Percentiles rank a stretch among this genome's conserved stretches.
Conservation (phyloP, 2,329 filamentous ascomycete genomes). For the Lecanicillium sp. region DNA sequence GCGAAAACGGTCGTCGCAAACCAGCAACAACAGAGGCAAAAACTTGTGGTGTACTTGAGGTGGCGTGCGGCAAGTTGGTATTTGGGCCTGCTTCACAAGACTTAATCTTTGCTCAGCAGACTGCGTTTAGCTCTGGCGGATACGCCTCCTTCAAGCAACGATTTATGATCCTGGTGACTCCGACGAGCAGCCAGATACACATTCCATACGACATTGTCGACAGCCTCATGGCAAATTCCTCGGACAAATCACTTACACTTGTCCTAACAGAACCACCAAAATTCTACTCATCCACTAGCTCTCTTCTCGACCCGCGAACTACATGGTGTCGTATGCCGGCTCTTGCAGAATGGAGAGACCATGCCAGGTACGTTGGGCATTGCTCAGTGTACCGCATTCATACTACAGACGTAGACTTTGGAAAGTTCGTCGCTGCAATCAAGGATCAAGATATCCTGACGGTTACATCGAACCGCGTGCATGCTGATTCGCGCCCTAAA, state of each 20-base stretch:
- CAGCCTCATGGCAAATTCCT: slow-evolving; percentile 31
- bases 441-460: slow-evolving; percentile 14
- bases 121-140: slow-evolving; percentile 23
- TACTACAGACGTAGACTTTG: slow-evolving; percentile 18
- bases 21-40: too few species aligned
- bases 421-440: slow-evolving; percentile 13
- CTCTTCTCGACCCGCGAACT: slow-evolving; percentile 2
- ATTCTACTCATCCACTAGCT: slow-evolving; percentile 29
- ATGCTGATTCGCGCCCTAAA: slow-evolving; percentile 6
- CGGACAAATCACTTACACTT: slow-evolving; percentile 33
- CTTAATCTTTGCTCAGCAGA: slow-evolving; percentile 37
- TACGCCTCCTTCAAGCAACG: slow-evolving; percentile 34
- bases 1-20: not conserved
- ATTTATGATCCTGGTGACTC: slow-evolving; percentile 30
- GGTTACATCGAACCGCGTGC: slow-evolving; percentile 16
- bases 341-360: slow-evolving; percentile 18
- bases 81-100: slow-evolving; percentile 14
- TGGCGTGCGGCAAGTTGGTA: slow-evolving; percentile 37
- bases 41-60: too few species aligned
- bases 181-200: slow-evolving; percentile 26
- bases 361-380: slow-evolving; percentile 26
- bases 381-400: slow-evolving; percentile 37
- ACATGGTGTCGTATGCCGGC: slow-evolving; percentile 21
- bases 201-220: slow-evolving; percentile 41
- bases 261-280: slow-evolving; percentile 43